Conservation (phyloP, 169 alveolate species). For the Babesia sp. region DNA sequence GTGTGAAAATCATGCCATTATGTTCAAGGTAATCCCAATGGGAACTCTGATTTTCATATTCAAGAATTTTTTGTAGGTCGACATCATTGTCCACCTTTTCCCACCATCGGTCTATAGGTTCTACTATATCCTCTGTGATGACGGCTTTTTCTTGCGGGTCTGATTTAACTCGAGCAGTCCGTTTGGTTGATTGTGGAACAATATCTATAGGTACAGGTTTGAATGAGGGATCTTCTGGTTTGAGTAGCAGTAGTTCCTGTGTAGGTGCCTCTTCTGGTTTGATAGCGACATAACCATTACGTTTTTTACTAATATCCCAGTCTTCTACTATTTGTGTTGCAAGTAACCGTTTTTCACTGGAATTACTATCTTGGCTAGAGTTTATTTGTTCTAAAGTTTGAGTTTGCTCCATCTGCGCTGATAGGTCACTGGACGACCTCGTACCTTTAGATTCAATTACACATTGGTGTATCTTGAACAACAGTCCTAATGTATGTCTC, state of each 20-base stretch:
- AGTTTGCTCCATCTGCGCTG: neutral
- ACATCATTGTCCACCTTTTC: conserved; percentile 72
- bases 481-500: neutral
- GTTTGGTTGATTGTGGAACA: conserved; percentile 6
- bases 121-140: conserved; percentile 74
- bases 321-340: neutral
- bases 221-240: conserved; percentile 9
- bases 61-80: conserved; percentile 58
- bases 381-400: neutral
- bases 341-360: neutral
- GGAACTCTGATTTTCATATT: conserved; percentile 64
- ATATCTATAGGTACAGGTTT: conserved; percentile 9
- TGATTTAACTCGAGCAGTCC: conserved; percentile 31
- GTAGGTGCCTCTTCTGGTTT: neutral
- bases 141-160: conserved; percentile 40
- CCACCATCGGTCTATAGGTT: conserved; percentile 87
- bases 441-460: neutral
- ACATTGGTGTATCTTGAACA: neutral
- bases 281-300: neutral
- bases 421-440: neutral
- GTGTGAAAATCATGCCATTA: conserved; percentile 88
- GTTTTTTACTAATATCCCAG: neutral
- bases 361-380: neutral
- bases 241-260: neutral
- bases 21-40: conserved; percentile 89